Evolutionary conservation across 805 yeast species (phyloP).

Genomic region (Scheffersomyces lignosus): DNA sequence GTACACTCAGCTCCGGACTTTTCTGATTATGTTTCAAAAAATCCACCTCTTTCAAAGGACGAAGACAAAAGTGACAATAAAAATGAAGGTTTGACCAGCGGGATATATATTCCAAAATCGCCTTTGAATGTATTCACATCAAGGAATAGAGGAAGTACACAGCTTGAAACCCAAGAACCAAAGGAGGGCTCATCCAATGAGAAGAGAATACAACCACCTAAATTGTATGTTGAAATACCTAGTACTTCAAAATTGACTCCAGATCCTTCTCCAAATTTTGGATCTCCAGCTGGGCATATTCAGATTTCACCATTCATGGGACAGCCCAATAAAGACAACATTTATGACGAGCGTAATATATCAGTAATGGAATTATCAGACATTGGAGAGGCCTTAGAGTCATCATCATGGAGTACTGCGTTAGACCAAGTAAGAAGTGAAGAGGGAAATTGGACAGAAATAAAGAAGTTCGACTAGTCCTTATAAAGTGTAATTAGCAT

Average conservation of each 20-base stretch:
- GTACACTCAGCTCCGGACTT: constrained; percentile 2
- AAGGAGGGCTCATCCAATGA: no score
- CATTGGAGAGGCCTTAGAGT: constrained; percentile 25
- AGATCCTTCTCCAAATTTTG: no score
- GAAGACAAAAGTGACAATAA: neutral
- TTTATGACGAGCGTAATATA: no score
- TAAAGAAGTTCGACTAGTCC: no score
- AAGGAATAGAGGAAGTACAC: constrained; percentile 2
- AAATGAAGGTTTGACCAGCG: constrained; percentile 16
- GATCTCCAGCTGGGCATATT: neutral
- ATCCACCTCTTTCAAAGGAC: no score
- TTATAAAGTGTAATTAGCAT: no score
- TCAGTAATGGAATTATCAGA: constrained; percentile 20
- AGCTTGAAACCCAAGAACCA: no score
- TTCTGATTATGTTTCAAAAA: no score
- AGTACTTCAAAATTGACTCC: neutral
- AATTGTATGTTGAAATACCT: constrained; percentile 18
- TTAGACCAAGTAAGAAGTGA: constrained; percentile 14
- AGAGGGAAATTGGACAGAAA: no score
- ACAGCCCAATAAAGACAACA: constrained; percentile 3
- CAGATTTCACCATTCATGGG: constrained; percentile 14
- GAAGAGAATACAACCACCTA: constrained; percentile 12
- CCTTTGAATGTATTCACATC: constrained; percentile 2
- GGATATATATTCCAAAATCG: constrained; percentile 25
- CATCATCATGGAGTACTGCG: constrained; percentile 27